Conservation (phyloP, 805 yeast genomes). For the Diddensiella santjacobensis region DNA sequence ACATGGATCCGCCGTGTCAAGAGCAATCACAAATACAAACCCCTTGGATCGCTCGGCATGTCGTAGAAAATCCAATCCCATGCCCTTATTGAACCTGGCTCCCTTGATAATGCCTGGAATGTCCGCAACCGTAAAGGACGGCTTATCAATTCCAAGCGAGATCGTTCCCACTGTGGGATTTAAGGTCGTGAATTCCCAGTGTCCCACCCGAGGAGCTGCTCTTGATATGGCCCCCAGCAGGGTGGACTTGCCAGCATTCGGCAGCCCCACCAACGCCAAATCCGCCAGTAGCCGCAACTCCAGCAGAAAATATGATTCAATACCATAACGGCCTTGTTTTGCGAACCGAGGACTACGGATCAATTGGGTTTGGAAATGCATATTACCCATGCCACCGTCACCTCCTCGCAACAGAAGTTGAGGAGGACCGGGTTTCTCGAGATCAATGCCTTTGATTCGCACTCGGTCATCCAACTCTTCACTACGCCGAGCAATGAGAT, state of each 20-base stretch:
- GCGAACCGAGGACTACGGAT: conserved; percentile 89
- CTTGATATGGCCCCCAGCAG: conserved; percentile 78
- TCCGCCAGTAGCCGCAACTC: conserved; percentile 90
- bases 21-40: conserved; percentile 76
- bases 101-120: conserved; percentile 94
- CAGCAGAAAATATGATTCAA: conserved; percentile 64
- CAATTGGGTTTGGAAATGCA: conserved; percentile 82
- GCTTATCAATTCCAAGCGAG: conserved; percentile 46
- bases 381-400: conserved; percentile 91
- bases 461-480: conserved; percentile 66
- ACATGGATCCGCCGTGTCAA: conserved; percentile 64
- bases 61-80: conserved; percentile 89
- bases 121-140: conserved; percentile 88
- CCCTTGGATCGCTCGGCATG: conserved; percentile 93
- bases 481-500: conserved; percentile 49
- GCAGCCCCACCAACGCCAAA: conserved; percentile 89
- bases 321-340: conserved; percentile 69
- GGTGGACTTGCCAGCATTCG: conserved; percentile 96
- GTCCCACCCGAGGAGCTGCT: conserved; percentile 89
- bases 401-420: conserved; percentile 77
- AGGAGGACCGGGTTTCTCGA: conserved; percentile 59
- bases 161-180: conserved; percentile 92
- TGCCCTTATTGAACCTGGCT: conserved; percentile 76
- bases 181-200: conserved; percentile 94
- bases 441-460: conserved; percentile 81